Conservation (phyloP, 2,329 filamentous ascomycete species). For the Basipetospora sp. region DNA sequence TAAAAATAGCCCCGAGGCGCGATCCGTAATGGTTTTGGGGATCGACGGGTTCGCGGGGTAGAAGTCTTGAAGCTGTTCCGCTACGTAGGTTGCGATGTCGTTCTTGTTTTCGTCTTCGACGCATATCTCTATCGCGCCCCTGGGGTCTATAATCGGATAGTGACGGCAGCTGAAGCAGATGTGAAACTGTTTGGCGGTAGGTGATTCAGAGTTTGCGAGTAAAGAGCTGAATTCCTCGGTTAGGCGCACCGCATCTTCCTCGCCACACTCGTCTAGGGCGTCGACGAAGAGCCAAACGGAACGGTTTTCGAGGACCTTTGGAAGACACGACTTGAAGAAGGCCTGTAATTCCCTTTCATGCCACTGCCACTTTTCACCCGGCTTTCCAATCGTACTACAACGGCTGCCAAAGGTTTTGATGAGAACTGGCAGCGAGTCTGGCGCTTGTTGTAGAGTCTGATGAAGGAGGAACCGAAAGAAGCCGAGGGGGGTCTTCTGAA, state of each 20-base stretch:
- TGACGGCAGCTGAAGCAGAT: slow-evolving; percentile 21
- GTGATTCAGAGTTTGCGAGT: slow-evolving; percentile 7
- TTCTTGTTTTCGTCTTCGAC: slow-evolving; percentile 16
- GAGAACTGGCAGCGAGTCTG: slow-evolving; percentile 11
- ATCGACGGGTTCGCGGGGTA: background rate
- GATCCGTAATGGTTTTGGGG: slow-evolving; percentile 10
- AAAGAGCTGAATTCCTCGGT: slow-evolving; percentile 12
- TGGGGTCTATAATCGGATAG: slow-evolving; percentile 14
- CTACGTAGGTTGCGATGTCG: slow-evolving; percentile 16
- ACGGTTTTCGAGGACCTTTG: slow-evolving; percentile 9
- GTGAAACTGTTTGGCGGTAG: slow-evolving; percentile 6
- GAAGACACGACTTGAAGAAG: slow-evolving; percentile 12
- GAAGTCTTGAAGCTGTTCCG: slow-evolving; percentile 9
- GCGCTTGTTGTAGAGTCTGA: slow-evolving; percentile 16
- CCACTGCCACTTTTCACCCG: slow-evolving; percentile 16
- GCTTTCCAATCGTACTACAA: slow-evolving; percentile 5
- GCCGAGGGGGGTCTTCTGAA: slow-evolving; percentile 20
- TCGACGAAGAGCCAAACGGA: slow-evolving; percentile 17
- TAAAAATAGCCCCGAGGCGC: slow-evolving; percentile 20
- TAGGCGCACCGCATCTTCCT: slow-evolving; percentile 12
- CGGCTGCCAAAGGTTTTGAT: slow-evolving; percentile 9
- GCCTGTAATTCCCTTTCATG: slow-evolving; percentile 11
- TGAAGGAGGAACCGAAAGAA: slow-evolving; percentile 22
- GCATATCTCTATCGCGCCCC: slow-evolving; percentile 13
- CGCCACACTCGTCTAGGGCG: slow-evolving; percentile 21